Evolutionary conservation across 495 filamentous ascomycete species (phyloP).

Genomic region (Penicillium diatomitis): DNA sequence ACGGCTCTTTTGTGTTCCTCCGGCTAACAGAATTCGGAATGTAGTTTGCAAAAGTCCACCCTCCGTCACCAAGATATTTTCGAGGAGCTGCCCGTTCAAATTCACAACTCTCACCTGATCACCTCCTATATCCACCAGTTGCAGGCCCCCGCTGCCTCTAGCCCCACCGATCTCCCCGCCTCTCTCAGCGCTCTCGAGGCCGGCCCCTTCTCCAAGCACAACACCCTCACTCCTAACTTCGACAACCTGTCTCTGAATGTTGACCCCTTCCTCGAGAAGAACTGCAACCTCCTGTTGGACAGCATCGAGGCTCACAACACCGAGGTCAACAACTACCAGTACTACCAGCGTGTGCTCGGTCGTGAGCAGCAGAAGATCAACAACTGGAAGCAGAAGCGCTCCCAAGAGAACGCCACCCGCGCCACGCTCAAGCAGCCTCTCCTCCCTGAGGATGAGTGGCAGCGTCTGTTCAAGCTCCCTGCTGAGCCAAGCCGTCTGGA

Average conservation of each 20-base stretch:
- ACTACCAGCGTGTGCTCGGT: conserved; percentile 90
- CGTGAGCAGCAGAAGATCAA: conserved; percentile 95
- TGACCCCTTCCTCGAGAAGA: conserved; percentile 98
- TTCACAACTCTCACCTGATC: conserved; percentile 96
- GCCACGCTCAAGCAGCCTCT: conserved; percentile 77
- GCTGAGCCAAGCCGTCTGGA: conserved; percentile 88
- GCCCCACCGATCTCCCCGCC: conserved; percentile 59
- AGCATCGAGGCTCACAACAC: conserved; percentile 96
- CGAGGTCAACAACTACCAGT: conserved; percentile 97
- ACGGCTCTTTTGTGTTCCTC: too few relatives aligned
- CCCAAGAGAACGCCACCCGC: conserved; percentile 82
- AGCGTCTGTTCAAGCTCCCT: conserved; percentile 92
- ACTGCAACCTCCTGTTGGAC: conserved; percentile 88
- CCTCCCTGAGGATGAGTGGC: conserved; percentile 96
- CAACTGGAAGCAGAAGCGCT: conserved; percentile 90
- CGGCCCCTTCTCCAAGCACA: conserved; percentile 32
- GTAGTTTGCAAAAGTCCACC: conserved; percentile 80
- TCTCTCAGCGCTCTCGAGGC: conserved; percentile 66
- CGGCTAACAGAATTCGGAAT: conserved; percentile 10
- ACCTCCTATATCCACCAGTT: conserved; percentile 92
- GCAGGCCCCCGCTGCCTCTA: conserved; percentile 46
- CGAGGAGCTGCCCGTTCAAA: conserved; percentile 78
- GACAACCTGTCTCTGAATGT: conserved; percentile 85
- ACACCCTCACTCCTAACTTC: conserved; percentile 74
- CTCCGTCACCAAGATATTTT: conserved; percentile 91